Base-by-base conservation (phyloP, 257 asterid genomes). In the Verbascum thapsus region DNA sequence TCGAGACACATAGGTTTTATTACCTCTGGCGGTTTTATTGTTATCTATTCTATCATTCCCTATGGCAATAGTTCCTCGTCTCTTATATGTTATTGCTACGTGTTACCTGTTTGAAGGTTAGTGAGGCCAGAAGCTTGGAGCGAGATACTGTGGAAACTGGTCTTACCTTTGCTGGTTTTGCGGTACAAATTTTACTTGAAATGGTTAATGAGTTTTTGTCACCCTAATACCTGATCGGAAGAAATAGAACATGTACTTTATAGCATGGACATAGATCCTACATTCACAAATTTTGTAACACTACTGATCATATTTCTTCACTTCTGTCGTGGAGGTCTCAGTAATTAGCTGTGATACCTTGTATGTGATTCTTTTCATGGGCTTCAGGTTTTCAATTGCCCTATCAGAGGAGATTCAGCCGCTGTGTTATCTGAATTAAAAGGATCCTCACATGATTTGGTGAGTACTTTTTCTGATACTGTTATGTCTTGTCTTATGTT, bases 81-180 rank as follows among this genome's bases (percentile, higher is more conserved):
- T 32, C 37, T 19, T 58, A 45, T 51, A 64, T 71, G 49, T 67
- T 67, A 47, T 63, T 72, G 52, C 66, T 55, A 26, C 50, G 54
- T 61, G 12, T 55, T 68, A 22, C 44, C 44, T 64, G 40, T 64
- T 68, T 80, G 74, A 78, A 92, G 99, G 99, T 92, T 76, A 89
- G 95, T 74, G 96, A 92, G 79, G 96, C 88, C 8, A 84, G 99
- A 74, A 89, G 85, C 82, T 79, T 92, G 83, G 97, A 92, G 60
- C 84, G 99, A 61, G 94, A 82, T 22, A 64, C 68, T 56, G 96
- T 89, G 67, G 99, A 92, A 83, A 82, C 70, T 70, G 94, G 75
- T 54, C 95, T 92, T 67, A 82, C 80, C 53, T 92, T 92, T 78
- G 96, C 95, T 78, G 99, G 99, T 69, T 92, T 92, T 79, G 97